Evolutionary conservation across 768 basidiomycete species (phyloP), one percentile per base, ranked within the genome.

Genomic region (Kwoniella newhampshirensis): DNA sequence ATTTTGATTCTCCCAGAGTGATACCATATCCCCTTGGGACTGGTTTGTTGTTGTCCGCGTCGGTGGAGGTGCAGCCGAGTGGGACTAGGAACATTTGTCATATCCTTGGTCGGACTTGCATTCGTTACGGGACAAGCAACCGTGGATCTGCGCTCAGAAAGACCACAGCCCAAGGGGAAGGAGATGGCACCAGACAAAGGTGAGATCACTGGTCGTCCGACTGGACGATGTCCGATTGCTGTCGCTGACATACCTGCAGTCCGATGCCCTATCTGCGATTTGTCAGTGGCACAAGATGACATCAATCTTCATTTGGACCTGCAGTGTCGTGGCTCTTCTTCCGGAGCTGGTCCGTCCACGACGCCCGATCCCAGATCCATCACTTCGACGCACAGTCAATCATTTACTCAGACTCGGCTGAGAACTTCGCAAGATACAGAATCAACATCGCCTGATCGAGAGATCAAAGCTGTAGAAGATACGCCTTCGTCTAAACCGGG

Each of bases 281-380:
- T 20, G 17, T 12, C 21, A 4, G 66, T 72, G 25, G n/a, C 57
- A 44, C 52, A 55, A 26, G 3, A 40, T 0, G 65, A 69, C 13
- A 72, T 72, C 56, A 72, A 72, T 53, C 65, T 66, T 12, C 70
- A 72, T 39, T 55, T 72, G 8, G 70, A 72, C 54, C 45, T 67
- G 3, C 63, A 62, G 46, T 72, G 70, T 23, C 55, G 48, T 3
- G 59, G 57, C 3, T 13, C 32, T 2, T 43, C 59, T 5, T 52
- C 25, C 13, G 13, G 2, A 5, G 49, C 60, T 27, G 54, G 41
- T 25, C 54, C 49, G 9, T 40, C 39, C 26, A 15, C 45, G 7
- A 21, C 48, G 9, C 47, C 48, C 13, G 43, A 55, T 32, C 36
- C 42, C 13, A 35, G 27, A 32, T 8, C 27, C 28, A 25, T 32